Evolutionary conservation across 495 filamentous ascomycete species (phyloP).

Genomic region (Tuber indicum): DNA sequence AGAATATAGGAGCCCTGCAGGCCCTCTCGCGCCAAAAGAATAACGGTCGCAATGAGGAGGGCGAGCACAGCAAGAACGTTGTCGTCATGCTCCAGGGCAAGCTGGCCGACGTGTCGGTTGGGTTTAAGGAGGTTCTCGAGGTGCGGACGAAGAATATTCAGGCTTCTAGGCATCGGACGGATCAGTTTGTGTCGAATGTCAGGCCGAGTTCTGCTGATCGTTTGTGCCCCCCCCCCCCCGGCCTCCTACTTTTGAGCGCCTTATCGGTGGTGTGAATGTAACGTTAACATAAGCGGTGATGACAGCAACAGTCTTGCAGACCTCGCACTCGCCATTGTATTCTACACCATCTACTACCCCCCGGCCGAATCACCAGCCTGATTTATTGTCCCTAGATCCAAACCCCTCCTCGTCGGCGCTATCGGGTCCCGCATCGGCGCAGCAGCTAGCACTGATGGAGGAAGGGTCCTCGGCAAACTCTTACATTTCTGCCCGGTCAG

Average conservation of each 20-base stretch:
- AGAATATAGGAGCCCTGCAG: constrained; percentile 75
- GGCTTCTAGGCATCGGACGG: constrained; percentile 80
- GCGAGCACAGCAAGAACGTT: constrained; percentile 96
- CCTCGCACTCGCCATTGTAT: constrained; percentile 66
- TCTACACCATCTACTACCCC: constrained; percentile 59
- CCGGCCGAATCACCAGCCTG: constrained; percentile 46
- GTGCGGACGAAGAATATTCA: constrained; percentile 98
- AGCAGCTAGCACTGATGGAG: constrained; percentile 91
- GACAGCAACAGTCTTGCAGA: constrained; percentile 34
- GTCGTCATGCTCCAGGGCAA: constrained; percentile 89
- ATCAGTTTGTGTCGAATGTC: constrained; percentile 85
- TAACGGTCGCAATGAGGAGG: constrained; percentile 64
- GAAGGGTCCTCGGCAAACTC: constrained; percentile 76
- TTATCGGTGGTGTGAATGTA: constrained; percentile 31
- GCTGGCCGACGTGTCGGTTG: constrained; percentile 83
- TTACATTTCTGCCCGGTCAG: constrained; percentile 87
- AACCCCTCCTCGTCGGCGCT: constrained; percentile 46
- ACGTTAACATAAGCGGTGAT: constrained; percentile 8
- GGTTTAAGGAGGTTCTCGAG: constrained; percentile 96
- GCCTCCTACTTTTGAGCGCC: constrained; percentile 20
- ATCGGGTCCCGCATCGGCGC: constrained; percentile 58
- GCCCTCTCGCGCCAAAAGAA: constrained; percentile 63
- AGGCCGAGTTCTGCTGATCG: constrained; percentile 37
- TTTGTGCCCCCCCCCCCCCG: constrained; percentile 32
- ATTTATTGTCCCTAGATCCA: constrained; percentile 81